Base-by-base conservation (phyloP, 257 asterid genomes). In the Rehmannia glutinosa region DNA sequence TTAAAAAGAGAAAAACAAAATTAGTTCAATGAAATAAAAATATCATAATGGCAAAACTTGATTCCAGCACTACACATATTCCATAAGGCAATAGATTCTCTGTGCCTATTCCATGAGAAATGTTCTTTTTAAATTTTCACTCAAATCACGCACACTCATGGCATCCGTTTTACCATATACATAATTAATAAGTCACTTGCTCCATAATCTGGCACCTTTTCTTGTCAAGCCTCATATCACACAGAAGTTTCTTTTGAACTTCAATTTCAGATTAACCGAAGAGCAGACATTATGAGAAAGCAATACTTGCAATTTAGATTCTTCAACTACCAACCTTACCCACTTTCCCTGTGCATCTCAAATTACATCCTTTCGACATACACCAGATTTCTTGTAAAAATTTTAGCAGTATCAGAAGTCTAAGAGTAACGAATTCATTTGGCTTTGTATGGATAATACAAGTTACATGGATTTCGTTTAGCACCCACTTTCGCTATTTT, bases 21-120 rank as follows among this genome's bases (percentile, higher is more conserved):
- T 76, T 50, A 78, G 70, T 23, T 9, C 57, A 46, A 33, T 20
- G 12, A 62, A 47, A 45, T 54, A 12, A 65, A 21, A 51, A 2
- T 28, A 2, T 5, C 33, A 2, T 5, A 65, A 20, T 43, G 8
- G 38, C 45, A 49, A 12, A 25, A n/a, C n/a, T n/a, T n/a, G n/a
- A n/a, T n/a, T n/a, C n/a, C n/a, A n/a, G n/a, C n/a, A n/a, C n/a
- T n/a, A n/a, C n/a, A n/a, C n/a, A n/a, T n/a, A n/a, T n/a, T n/a
- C n/a, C n/a, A n/a, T n/a, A n/a, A n/a, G n/a, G n/a, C n/a, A n/a
- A n/a, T n/a, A n/a, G n/a, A n/a, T n/a, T n/a, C n/a, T n/a, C n/a
- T n/a, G n/a, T n/a, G n/a, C n/a, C n/a, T n/a, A n/a, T n/a, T n/a
- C n/a, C n/a, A n/a, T n/a, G n/a, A n/a, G n/a, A n/a, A n/a, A n/a